These are phyloP conservation scores for Paratinospora sagittata DNA, from an alignment of 164 flowering plant species.

Conservation along the genomic window DNA sequence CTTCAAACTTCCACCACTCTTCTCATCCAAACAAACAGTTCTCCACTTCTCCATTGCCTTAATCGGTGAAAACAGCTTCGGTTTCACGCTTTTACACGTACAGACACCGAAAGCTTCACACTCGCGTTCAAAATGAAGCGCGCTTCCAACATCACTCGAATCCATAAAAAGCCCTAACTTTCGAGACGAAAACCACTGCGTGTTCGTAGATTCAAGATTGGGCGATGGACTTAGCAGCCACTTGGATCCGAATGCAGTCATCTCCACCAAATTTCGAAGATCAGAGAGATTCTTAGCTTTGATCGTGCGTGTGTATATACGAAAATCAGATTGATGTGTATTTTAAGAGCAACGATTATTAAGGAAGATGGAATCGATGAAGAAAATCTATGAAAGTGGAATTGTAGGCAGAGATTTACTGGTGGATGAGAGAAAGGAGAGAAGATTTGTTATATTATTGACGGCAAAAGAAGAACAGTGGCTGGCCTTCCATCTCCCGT, in stretches of 20 bases:
- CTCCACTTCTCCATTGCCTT: constrained; percentile 27
- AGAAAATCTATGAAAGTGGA: too few species aligned
- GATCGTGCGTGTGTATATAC: too few species aligned
- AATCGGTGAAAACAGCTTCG: constrained; percentile 21
- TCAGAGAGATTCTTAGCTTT: too few species aligned
- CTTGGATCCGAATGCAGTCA: not conserved
- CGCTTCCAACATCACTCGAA: constrained; percentile 1
- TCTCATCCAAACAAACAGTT: constrained; percentile 15
- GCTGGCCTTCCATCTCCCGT: too few species aligned
- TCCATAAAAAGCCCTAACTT: constrained; percentile 14
- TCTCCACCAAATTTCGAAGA: not conserved
- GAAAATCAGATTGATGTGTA: too few species aligned
- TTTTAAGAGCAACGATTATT: too few species aligned
- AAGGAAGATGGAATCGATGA: too few species aligned
- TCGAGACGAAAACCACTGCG: not conserved
- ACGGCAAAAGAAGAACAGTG: too few species aligned
- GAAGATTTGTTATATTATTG: too few species aligned
- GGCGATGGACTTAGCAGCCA: constrained; percentile 2
- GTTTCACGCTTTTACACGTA: constrained; percentile 3
- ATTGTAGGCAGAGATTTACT: too few species aligned
- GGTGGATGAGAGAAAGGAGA: too few species aligned
- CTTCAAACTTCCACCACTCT: not conserved
- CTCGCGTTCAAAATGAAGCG: constrained; percentile 5
- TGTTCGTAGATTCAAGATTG: constrained; percentile 4
- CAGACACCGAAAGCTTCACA: not conserved